Conservation (phyloP, 2,329 filamentous ascomycete genomes). For the Reticulascus tulasneorum region DNA sequence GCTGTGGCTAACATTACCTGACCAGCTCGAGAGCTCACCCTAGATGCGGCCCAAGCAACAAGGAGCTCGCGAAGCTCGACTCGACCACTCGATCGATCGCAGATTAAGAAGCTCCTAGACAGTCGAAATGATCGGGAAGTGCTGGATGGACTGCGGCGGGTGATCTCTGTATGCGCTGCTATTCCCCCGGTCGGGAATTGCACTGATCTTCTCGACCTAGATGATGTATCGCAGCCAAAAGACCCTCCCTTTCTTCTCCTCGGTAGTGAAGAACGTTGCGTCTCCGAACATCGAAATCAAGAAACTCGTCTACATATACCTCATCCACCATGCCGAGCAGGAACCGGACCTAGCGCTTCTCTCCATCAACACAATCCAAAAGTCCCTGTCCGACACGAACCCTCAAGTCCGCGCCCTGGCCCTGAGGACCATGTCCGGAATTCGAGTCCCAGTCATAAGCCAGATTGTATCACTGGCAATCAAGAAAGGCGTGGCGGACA, state of each 20-base stretch:
- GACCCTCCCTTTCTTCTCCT: conserved; percentile 92
- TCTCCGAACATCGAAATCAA: conserved; percentile 93
- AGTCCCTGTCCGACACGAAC: conserved; percentile 88
- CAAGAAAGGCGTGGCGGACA: conserved; percentile 87
- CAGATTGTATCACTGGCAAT: conserved; percentile 96
- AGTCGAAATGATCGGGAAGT: conserved; percentile 91
- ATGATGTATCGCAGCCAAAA: conserved; percentile 94
- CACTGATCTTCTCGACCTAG: conserved; percentile 39
- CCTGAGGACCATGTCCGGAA: conserved; percentile 93
- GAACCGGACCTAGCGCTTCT: conserved; percentile 93
- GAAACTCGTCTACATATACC: conserved; percentile 97
- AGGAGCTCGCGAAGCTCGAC: conserved; percentile 59
- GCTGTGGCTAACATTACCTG: conserved; percentile 12
- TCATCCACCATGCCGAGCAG: conserved; percentile 92
- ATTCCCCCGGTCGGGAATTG: conserved; percentile 9
- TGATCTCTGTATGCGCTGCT: conserved; percentile 66
- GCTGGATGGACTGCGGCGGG: conserved; percentile 82
- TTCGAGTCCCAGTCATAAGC: conserved; percentile 94
- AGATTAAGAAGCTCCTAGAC: conserved; percentile 93
- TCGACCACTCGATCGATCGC: conserved; percentile 67
- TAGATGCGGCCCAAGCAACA: conserved; percentile 92
- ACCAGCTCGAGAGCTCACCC: conserved; percentile 88
- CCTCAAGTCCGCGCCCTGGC: conserved; percentile 89
- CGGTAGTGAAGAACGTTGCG: conserved; percentile 95
- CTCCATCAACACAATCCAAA: conserved; percentile 98